phyloP scores from a whole-genome alignment of 306 rosid species.

The Vigna unguiculata region DNA sequence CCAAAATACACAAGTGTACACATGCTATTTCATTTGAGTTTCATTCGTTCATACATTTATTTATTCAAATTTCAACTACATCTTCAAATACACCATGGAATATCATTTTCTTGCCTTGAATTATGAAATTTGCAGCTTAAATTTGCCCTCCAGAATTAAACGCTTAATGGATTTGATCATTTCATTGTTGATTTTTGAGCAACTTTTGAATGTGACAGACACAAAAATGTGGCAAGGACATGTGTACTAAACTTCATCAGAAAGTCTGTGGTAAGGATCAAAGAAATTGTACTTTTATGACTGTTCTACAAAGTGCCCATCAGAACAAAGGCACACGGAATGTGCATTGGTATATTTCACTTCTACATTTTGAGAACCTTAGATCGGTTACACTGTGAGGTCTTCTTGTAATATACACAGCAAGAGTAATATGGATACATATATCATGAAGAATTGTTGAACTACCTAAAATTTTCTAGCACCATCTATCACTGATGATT shows the following conservation, averaged over 20 bases:
- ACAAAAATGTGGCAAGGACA: neutral
- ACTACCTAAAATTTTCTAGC: conserved; percentile 19
- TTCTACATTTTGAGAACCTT: conserved; percentile 23
- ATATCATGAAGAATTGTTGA: neutral
- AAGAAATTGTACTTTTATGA: neutral
- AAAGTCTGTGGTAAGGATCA: neutral
- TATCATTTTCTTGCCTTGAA: neutral
- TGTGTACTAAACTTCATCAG: neutral
- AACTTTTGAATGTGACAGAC: neutral
- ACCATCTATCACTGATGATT: conserved; percentile 41
- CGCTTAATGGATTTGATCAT: neutral
- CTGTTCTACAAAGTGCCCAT: neutral
- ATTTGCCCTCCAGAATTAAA: neutral
- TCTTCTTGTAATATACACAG: neutral
- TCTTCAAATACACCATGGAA: neutral
- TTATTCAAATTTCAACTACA: neutral
- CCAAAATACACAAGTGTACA: neutral
- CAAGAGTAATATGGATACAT: neutral
- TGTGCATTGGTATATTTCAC: neutral
- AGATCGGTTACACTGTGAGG: neutral
- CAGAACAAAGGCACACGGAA: neutral
- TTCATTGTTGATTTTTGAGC: neutral
- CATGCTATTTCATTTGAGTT: neutral
- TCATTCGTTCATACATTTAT: neutral
- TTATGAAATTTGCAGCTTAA: too few species aligned